A percentile compares a stretch with the other conserved stretches of the same genome.
Evolutionary conservation across 345 rosid genomes (phyloP).

Genomic region (Salix brachista): DNA sequence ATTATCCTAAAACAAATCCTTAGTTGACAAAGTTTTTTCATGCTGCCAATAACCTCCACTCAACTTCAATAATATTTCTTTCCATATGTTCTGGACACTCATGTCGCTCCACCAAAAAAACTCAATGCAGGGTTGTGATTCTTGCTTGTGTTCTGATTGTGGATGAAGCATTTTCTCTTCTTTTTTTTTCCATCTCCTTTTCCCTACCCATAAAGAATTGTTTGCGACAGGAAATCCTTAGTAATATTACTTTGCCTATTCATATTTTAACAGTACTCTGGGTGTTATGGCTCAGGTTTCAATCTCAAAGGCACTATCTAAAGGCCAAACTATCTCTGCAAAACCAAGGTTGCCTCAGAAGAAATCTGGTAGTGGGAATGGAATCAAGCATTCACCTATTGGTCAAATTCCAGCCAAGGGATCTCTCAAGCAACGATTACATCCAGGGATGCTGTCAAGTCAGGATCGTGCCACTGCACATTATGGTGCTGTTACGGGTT

Average conservation of each 20-base stretch:
- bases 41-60: too few relatives aligned
- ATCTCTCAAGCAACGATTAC: slow-evolving; percentile 59
- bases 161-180: not conserved
- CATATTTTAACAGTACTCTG: not conserved
- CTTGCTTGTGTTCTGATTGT: not conserved
- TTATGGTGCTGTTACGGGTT: slow-evolving; percentile 87
- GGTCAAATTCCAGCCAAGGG: slow-evolving; percentile 52
- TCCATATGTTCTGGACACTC: not conserved
- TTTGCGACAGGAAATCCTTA: not conserved
- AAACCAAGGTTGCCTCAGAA: slow-evolving; percentile 42
- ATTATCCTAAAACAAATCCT: not conserved
- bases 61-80: too few relatives aligned
- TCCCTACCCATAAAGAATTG: not conserved
- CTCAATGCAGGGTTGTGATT: not conserved
- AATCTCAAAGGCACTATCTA: slow-evolving; percentile 39
- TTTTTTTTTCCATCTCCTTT: too few relatives aligned
- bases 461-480: slow-evolving; percentile 91
- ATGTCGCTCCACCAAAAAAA: too few relatives aligned
- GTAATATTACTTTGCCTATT: not conserved
- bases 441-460: slow-evolving; percentile 79
- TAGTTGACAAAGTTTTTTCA: not conserved
- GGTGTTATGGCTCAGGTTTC: slow-evolving; percentile 36
- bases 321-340: slow-evolving; percentile 32
- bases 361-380: slow-evolving; percentile 51
- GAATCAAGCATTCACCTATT: slow-evolving; percentile 46